These are phyloP conservation scores for Penicillium egyptiacum DNA, from an alignment of 495 filamentous ascomycete genomes.

Conservation along the genomic window DNA sequence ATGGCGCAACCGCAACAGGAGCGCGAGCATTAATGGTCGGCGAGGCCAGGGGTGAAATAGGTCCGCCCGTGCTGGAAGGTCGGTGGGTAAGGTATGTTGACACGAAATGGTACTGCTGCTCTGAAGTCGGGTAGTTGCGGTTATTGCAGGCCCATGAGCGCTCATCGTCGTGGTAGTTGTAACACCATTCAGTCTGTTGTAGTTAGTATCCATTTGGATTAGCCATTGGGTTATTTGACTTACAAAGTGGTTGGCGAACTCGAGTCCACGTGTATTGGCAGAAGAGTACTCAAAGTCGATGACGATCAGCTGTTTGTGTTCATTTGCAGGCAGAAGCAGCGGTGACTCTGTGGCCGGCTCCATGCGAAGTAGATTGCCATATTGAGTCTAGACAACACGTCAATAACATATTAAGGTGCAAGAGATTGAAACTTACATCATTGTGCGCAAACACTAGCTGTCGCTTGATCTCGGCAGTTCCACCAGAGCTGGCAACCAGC, in stretches of 20 bases:
- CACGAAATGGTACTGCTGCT: constrained; percentile 83
- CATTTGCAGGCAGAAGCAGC: constrained; percentile 80
- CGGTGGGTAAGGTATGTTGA: constrained; percentile 81
- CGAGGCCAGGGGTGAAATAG: constrained; percentile 56
- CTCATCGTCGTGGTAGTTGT: constrained; percentile 82
- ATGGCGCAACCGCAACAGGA: constrained; percentile 33
- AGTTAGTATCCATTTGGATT: constrained; percentile 7
- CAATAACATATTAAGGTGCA: constrained; percentile 7
- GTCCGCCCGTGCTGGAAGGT: constrained; percentile 53
- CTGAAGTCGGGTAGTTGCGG: constrained; percentile 69
- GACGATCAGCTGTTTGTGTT: constrained; percentile 92
- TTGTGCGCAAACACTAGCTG: constrained; percentile 94
- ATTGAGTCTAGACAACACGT: constrained; percentile 72
- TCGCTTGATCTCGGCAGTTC: constrained; percentile 61
- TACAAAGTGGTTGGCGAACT: constrained; percentile 98
- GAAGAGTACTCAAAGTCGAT: constrained; percentile 99
- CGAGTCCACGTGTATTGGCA: constrained; percentile 80
- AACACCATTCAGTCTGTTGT: constrained; percentile 82
- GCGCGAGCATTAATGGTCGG: constrained; percentile 40
- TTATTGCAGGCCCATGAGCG: constrained; percentile 65
- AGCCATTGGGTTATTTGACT: constrained; percentile 23
- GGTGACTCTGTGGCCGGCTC: constrained; percentile 82
- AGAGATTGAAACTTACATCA: constrained; percentile 63
- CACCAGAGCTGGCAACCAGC: constrained; percentile 71
- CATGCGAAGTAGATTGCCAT: constrained; percentile 94